A percentile compares a stretch with the other conserved stretches of the same genome.
Evolutionary conservation across 2,329 filamentous ascomycete species (phyloP).

Genomic region (Trichoderma harzianum): DNA sequence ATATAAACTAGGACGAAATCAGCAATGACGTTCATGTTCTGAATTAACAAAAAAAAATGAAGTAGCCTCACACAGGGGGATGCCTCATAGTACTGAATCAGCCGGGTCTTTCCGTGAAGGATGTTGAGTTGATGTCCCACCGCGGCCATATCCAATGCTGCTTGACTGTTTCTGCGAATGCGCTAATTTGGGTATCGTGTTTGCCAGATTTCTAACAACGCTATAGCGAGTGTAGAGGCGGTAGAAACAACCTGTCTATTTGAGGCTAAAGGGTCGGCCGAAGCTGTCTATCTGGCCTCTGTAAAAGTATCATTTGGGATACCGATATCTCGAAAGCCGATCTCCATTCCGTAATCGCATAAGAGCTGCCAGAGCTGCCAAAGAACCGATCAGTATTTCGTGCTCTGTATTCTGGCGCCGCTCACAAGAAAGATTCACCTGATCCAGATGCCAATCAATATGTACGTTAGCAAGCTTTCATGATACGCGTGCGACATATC

Average conservation of each 20-base stretch:
- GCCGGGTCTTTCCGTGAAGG: not conserved
- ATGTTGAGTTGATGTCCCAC: not conserved
- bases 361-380: not conserved
- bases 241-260: not conserved
- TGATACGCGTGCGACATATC: not conserved
- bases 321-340: not conserved
- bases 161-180: not conserved
- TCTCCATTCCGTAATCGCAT: not conserved
- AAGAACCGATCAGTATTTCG: not conserved
- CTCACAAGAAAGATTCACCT: not conserved
- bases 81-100: not conserved
- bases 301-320: not conserved
- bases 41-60: not conserved
- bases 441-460: not conserved
- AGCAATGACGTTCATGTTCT: not conserved
- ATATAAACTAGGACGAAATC: not conserved
- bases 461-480: not conserved
- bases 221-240: not conserved
- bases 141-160: not conserved
- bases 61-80: not conserved
- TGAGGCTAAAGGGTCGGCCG: not conserved
- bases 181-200: not conserved
- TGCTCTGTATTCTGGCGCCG: not conserved
- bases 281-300: not conserved
- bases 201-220: not conserved